phyloP scores from a whole-genome alignment of 1,139 yeast genomes.

The Trichomonascaceae sp. region DNA sequence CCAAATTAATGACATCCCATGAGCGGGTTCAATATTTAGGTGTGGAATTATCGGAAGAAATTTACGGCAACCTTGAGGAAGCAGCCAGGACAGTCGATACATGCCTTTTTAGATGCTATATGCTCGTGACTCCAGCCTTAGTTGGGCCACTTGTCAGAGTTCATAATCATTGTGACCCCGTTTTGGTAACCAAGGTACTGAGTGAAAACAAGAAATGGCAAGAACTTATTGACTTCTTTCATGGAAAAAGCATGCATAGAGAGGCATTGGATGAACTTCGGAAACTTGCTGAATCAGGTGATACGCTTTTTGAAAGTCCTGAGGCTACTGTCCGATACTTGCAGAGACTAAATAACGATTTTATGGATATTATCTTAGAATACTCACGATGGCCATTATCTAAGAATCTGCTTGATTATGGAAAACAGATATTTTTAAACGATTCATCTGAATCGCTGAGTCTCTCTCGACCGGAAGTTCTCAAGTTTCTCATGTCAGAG shows the following conservation, averaged over 20 bases:
- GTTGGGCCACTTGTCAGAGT: constrained; percentile 79
- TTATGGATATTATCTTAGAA: constrained; percentile 52
- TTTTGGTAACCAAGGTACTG: constrained; percentile 53
- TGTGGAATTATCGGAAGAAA: constrained; percentile 24
- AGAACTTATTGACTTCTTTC: constrained; percentile 77
- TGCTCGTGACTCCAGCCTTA: constrained; percentile 59
- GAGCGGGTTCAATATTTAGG: constrained; percentile 25
- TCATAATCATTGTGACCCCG: constrained; percentile 65
- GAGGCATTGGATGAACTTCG: constrained; percentile 61
- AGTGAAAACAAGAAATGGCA: constrained; percentile 47
- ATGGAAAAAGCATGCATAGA: constrained; percentile 53
- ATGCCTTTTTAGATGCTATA: constrained; percentile 68
- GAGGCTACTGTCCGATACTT: constrained; percentile 57
- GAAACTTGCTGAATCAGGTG: constrained; percentile 24
- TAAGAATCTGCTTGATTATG: constrained; percentile 35
- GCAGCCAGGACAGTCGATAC: constrained; percentile 65
- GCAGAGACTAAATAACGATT: constrained; percentile 48
- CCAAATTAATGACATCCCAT: constrained; percentile 26
- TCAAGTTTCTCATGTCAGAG: constrained; percentile 37
- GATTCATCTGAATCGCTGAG: constrained; percentile 59
- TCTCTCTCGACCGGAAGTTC: constrained; percentile 49
- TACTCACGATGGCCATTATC: constrained; percentile 53
- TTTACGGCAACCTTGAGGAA: constrained; percentile 31
- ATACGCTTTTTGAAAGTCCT: constrained; percentile 34
- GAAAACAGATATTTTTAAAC: constrained; percentile 57